Base-by-base conservation (phyloP, 306 rosid species). In the Sesbania bispinosa region DNA sequence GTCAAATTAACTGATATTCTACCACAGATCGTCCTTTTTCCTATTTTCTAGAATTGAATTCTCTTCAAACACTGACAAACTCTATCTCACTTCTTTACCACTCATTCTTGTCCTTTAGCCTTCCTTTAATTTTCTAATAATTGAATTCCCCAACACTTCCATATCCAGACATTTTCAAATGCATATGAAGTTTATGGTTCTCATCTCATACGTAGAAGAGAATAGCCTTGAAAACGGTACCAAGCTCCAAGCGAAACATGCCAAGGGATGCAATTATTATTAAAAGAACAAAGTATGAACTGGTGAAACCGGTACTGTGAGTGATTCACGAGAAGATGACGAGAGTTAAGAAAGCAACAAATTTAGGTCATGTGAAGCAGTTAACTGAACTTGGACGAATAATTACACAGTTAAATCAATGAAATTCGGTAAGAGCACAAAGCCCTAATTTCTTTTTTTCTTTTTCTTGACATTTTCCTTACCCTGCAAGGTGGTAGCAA, bases 371-470 rank as follows among this genome's bases (percentile, higher is more conserved):
- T 7, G 18, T 27, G 10, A 45, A 41, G 67, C 21, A 52, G 26
- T 71, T 23, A 71, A 53, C 18, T 26, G 67, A 62, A 67, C 24
- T 67, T 39, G 1, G 10, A 50, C 0, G 39, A 20, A 26, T 20
- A 47, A 10, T 39, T 27, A 72, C 16, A 3, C 19, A 67, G 72
- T 59, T 51, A 2, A 63, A 66, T 27, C 30, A 73, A 73, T 38
- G 30, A 51, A 67, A 61, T 42, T 74, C 1, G 15, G 46, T 14
- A 33, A 60, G 18, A 24, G 13, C 68, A 24, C 32, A 19, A 69
- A 74, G 67, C 83, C 80, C 80, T 61, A 80, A 74, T 48, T 51
- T 10, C 1, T 10, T 8, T 4, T n/a, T 10, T 11, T 6, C 0
- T 0, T 9, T 13, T 32, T 13, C 7, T 20, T 50, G 3, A 18